A percentile compares a stretch with the other conserved stretches of the same genome.
These are phyloP conservation scores for Fraxinus excelsior DNA, from an alignment of 257 asterid species.

Conservation along the genomic window DNA sequence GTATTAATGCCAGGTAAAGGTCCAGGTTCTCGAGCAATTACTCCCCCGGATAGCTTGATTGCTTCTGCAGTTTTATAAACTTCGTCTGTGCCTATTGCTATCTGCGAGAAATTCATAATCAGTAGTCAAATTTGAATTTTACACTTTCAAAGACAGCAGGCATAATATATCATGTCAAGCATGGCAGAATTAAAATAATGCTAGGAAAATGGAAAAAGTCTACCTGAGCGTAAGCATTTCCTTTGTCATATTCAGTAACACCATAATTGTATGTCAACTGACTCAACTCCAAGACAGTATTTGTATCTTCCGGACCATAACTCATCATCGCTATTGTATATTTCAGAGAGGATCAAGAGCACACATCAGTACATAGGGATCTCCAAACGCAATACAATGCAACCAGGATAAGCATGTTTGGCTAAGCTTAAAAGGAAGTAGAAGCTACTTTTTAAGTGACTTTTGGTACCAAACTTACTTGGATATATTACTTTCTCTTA, in stretches of 20 bases:
- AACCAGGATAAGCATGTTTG: not conserved
- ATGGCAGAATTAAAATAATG: conserved; percentile 17
- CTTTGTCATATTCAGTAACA: conserved; percentile 59
- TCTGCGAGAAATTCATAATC: conserved; percentile 45
- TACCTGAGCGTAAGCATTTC: conserved; percentile 76
- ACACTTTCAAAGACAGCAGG: not conserved
- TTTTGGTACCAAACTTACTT: not conserved
- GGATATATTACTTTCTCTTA: not conserved
- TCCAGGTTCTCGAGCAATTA: conserved; percentile 85
- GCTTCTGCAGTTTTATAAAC: conserved; percentile 95
- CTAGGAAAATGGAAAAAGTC: conserved; percentile 12
- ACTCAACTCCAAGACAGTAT: conserved; percentile 58
- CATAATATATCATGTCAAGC: not conserved
- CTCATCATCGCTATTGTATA: conserved; percentile 72
- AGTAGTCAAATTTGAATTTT: conserved; percentile 21
- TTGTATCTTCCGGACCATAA: conserved; percentile 66
- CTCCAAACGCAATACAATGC: not conserved
- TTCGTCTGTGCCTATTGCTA: conserved; percentile 93
- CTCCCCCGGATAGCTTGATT: conserved; percentile 72
- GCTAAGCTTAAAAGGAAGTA: not conserved
- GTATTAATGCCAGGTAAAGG: conserved; percentile 91
- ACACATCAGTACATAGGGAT: conserved; percentile 1
- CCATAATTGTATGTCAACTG: conserved; percentile 72
- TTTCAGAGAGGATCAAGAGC: conserved; percentile 35
- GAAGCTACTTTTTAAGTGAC: not conserved